A percentile compares a stretch with the other conserved stretches of the same genome.
Evolutionary conservation across 257 asterid genomes (phyloP).

Genomic region (Linaria vulgaris): DNA sequence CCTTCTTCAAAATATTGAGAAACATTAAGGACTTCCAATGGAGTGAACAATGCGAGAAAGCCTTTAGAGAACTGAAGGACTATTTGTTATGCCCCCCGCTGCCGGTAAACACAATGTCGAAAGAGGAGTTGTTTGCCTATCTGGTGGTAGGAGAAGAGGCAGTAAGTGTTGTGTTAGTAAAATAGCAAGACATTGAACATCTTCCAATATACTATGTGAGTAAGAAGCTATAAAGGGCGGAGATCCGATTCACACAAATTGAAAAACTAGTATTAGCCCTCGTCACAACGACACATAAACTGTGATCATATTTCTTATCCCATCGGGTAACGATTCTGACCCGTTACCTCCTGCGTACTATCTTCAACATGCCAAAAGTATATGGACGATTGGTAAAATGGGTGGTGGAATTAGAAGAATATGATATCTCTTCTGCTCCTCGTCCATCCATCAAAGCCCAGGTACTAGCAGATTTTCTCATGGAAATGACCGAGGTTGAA

Average conservation of each 20-base stretch:
- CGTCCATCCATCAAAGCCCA: background rate
- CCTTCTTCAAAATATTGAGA: no score
- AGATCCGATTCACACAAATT: no score
- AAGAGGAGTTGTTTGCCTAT: background rate
- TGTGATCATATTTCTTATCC: no score
- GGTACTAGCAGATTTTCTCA: background rate
- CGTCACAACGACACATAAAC: no score
- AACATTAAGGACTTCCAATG: no score
- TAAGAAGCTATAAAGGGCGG: no score
- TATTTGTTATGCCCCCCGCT: background rate
- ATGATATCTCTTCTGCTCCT: background rate
- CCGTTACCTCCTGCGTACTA: no score
- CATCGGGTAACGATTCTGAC: no score
- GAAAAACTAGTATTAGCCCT: no score
- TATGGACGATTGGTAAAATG: background rate
- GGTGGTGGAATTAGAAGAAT: background rate
- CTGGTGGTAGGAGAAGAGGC: background rate
- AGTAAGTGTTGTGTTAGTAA: no score
- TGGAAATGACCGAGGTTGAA: background rate
- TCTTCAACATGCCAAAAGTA: background rate
- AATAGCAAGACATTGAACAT: no score
- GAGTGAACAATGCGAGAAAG: background rate
- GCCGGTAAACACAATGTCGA: background rate
- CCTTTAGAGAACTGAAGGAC: background rate
- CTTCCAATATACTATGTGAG: no score